These are phyloP conservation scores for Stylonectria norvegica DNA, from an alignment of 2,329 filamentous ascomycete genomes.

Conservation along the genomic window DNA sequence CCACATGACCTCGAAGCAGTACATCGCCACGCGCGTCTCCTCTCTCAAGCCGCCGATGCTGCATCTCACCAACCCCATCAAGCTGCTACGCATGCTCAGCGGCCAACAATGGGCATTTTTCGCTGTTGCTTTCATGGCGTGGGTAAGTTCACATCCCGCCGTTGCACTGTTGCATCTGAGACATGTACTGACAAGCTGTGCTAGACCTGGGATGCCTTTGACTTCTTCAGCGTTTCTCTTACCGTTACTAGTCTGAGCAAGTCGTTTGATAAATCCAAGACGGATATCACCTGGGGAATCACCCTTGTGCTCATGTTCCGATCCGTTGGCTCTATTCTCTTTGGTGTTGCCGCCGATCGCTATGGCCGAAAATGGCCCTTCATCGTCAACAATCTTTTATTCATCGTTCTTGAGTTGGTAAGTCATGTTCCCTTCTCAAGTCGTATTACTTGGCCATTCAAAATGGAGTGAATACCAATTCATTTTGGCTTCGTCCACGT, in stretches of 20 bases:
- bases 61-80: slow-evolving; percentile 51
- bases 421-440: slow-evolving; percentile 21
- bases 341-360: slow-evolving; percentile 53
- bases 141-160: slow-evolving; percentile 40
- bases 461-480: neutral
- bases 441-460: neutral
- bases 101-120: slow-evolving; percentile 55
- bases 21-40: slow-evolving; percentile 50
- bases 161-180: neutral
- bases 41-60: slow-evolving; percentile 56
- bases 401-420: slow-evolving; percentile 69
- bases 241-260: slow-evolving; percentile 52
- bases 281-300: slow-evolving; percentile 63
- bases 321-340: slow-evolving; percentile 51
- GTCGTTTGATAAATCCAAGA: slow-evolving; percentile 50
- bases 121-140: slow-evolving; percentile 52
- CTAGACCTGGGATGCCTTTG: slow-evolving; percentile 61
- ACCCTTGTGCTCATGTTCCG: slow-evolving; percentile 61
- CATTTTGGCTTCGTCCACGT: neutral
- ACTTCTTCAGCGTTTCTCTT: slow-evolving; percentile 64
- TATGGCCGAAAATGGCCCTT: slow-evolving; percentile 69
- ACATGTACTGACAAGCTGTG: neutral
- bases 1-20: slow-evolving; percentile 47
- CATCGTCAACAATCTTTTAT: slow-evolving; percentile 69
- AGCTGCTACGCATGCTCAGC: slow-evolving; percentile 46